Base-by-base conservation (phyloP, 768 basidiomycete genomes). In the Russula compacta region DNA sequence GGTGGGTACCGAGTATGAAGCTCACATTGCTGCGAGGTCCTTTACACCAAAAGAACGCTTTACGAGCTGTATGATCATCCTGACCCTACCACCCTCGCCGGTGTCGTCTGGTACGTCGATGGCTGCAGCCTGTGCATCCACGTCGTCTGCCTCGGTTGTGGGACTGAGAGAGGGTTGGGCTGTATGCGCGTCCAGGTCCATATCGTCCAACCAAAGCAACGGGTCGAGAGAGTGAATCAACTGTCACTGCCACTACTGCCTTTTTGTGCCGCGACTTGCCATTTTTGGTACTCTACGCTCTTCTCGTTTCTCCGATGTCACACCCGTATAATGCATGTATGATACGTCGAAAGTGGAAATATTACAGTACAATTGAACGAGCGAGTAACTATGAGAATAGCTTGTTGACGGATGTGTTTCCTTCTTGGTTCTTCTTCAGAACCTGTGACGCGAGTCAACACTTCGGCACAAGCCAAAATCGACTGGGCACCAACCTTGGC, bases 391-490 rank as follows among this genome's bases (percentile, higher is more conserved):
- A 89, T 59, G 87, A 87, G 79, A 97, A 98, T 57, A 98, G 74
- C 78, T 95, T 98, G 80, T 89, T 93, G 67, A 93, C 89, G 0
- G 88, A 91, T 29, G 91, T 97, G 72, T 95, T 95, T 15, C 86
- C 87, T 67, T 97, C 94, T 68, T 95, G 90, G 79, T 94, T 92
- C 82, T 95, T 95, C 84, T 97, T 98, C 69, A 95, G 75, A 9
- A 92, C 86, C 85, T 87, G 61, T 55, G 15, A 46, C 87, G 61
- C 53, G 17, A 46, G 56, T 33, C 48, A 29, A 21, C 4, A 55
- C 38, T 12, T 42, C 21, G 55, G 46, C 12, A 36, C 52, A 47
- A 35, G 49, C 10, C 29, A 21, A 43, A 44, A n/a, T 35, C 66
- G 46, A 19, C 49, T 35, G 17, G 9, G 48, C 12, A 72, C 74